Percentiles rank a stretch among this genome's conserved stretches.
Evolutionary conservation across 2,329 filamentous ascomycete genomes (phyloP).

Genomic region (Apiospora kogelbergensis): DNA sequence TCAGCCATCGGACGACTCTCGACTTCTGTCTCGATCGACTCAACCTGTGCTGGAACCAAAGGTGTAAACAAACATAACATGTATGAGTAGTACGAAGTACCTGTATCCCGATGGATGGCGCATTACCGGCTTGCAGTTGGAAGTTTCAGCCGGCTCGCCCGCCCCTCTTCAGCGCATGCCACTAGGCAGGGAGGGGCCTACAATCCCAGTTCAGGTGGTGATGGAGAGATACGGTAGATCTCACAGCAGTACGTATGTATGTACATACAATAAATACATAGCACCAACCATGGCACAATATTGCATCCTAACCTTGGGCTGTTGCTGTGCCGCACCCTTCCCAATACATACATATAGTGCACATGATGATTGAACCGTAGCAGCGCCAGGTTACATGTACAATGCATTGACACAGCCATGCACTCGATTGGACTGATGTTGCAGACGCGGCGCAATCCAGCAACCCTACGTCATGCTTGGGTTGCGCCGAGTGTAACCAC

Average conservation of each 20-base stretch:
- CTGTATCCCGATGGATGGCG: not conserved
- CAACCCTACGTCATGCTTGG: not conserved
- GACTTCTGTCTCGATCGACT: no score
- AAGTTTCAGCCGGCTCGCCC: not conserved
- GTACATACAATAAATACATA: not conserved
- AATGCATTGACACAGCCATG: not conserved
- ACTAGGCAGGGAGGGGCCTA: not conserved
- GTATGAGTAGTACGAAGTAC: no score
- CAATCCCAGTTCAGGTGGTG: not conserved
- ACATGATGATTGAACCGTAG: not conserved
- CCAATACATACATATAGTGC: not conserved
- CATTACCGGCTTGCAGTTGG: conserved; percentile 3
- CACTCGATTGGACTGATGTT: not conserved
- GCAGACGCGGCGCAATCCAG: not conserved
- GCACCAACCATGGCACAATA: no score
- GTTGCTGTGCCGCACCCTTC: conserved; percentile 5
- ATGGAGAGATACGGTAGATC: not conserved
- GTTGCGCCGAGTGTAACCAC: conserved; percentile 4
- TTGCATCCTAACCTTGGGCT: not conserved
- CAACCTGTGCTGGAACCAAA: not conserved
- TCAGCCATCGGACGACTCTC: not conserved
- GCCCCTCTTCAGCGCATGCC: not conserved
- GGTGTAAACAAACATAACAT: no score
- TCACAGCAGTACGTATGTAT: not conserved
- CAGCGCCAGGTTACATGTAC: not conserved